Percentiles rank a stretch among this genome's conserved stretches.
Evolutionary conservation across 2,329 filamentous ascomycete genomes (phyloP).

Genomic region (Tolypocladium sp.): DNA sequence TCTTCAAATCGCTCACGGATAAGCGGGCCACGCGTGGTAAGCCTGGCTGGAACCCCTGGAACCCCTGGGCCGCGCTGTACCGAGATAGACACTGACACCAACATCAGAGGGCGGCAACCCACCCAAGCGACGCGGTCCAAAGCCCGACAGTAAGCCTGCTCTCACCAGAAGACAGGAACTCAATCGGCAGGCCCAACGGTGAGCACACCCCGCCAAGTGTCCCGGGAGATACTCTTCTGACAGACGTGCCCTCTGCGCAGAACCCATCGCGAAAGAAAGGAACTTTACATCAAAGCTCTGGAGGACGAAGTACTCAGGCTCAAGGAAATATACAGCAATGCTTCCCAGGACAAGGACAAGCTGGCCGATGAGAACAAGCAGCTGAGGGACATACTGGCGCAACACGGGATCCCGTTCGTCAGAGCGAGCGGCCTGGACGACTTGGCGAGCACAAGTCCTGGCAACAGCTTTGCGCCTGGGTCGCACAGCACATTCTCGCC

Average conservation of each 20-base stretch:
- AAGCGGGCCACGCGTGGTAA: conserved; percentile 73
- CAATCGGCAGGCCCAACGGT: conserved; percentile 94
- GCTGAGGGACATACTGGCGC: conserved; percentile 49
- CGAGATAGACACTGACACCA: conserved; percentile 1
- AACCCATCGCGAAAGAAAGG: conserved; percentile 93
- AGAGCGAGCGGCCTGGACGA: conserved; percentile 26
- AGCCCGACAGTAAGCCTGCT: conserved; percentile 92
- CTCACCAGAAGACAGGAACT: conserved; percentile 86
- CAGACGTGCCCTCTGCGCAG: conserved; percentile 32
- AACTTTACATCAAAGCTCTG: conserved; percentile 87
- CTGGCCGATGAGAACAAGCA: conserved; percentile 72
- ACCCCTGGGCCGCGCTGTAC: not conserved
- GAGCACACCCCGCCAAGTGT: conserved; percentile 15
- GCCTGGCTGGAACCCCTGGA: not conserved
- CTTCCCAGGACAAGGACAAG: conserved; percentile 66
- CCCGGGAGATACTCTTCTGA: not conserved
- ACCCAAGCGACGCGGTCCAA: conserved; percentile 84
- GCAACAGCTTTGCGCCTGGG: conserved; percentile 45
- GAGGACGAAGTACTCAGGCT: conserved; percentile 86
- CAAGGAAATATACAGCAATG: conserved; percentile 72
- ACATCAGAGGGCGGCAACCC: conserved; percentile 69
- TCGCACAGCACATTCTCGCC: conserved; percentile 38
- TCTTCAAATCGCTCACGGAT: conserved; percentile 59
- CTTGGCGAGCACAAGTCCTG: conserved; percentile 44
- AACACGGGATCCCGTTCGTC: conserved; percentile 38